Evolutionary conservation across 805 yeast species (phyloP).

Genomic region (Pichia pseudocactophila): DNA sequence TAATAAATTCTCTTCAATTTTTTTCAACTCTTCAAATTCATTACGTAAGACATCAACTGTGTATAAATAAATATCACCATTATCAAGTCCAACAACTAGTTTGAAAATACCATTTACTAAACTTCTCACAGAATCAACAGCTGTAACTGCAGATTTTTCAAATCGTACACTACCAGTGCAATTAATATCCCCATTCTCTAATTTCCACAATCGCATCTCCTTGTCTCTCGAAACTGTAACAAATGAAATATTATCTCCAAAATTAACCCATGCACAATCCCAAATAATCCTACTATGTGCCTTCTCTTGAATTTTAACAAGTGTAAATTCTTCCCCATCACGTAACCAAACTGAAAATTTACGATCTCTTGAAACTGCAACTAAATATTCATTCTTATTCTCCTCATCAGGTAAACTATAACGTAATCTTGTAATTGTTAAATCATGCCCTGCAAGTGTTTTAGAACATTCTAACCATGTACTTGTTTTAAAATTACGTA

Average conservation of each 20-base stretch:
- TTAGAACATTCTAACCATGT: conserved; percentile 54
- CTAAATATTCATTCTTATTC: conserved; percentile 41
- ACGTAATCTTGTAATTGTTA: conserved; percentile 77
- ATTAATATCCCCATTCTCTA: conserved; percentile 21
- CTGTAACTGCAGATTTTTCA: conserved; percentile 48
- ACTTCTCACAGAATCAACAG: conserved; percentile 42
- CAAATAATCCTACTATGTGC: conserved; percentile 91
- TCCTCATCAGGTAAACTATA: conserved; percentile 58
- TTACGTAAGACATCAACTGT: conserved; percentile 23
- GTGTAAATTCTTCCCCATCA: conserved; percentile 16
- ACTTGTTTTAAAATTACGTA: conserved; percentile 59
- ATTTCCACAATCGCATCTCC: conserved; percentile 59
- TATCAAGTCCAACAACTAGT: conserved; percentile 63
- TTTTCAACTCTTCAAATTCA: conserved; percentile 24
- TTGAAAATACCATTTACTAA: conserved; percentile 26
- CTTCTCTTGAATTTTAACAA: conserved; percentile 36
- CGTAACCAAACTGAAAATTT: conserved; percentile 69
- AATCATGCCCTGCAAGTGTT: conserved; percentile 60
- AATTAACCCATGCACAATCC: conserved; percentile 87
- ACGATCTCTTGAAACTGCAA: conserved; percentile 77
- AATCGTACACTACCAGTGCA: conserved; percentile 36
- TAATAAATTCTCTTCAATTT: conserved; percentile 32
- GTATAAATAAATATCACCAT: conserved; percentile 48
- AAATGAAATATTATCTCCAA: conserved; percentile 37
- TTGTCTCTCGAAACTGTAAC: conserved; percentile 87